Base-by-base conservation (phyloP, 768 basidiomycete genomes). In the button mushroom (Agaricus bisporus) region DNA sequence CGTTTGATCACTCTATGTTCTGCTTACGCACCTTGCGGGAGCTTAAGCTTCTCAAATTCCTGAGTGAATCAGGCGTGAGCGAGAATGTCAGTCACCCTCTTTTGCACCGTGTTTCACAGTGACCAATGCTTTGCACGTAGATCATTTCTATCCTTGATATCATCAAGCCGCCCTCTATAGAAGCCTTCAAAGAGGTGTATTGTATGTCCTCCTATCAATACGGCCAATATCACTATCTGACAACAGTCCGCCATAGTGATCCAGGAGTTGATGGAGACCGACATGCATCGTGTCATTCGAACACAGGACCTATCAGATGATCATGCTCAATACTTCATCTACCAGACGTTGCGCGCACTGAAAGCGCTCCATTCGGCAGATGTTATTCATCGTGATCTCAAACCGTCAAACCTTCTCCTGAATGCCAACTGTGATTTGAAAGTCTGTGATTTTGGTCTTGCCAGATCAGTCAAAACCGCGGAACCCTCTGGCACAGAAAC, bases 351-450 rank as follows among this genome's bases (percentile, higher is more conserved):
- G 1, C 82, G 95, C 41, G 95, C 93, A 0, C 72, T 99, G 58
- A 99, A 99, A 67, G 94, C 94, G 0, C 79, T 98, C 2, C 95
- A 98, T 65, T 90, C 91, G 0, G 94, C 94, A 18, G 90, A 98
- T 63, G 93, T 98, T 49, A 82, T 99, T 28, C 91, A 94, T 61
- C 85, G 95, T 49, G 95, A 99, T 67, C 79, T 99, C 45, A 99
- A 98, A 64, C 95, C 95, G 0, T 94, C 91, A 0, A 99, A 98
- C 65, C 76, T 99, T 20, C 79, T 99, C 1, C 73, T 99, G 55
- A 99, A 99, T 62, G 91, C 93, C 45, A 98, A 95, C 63, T 98
- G 94, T 64, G 94, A 98, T 70, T 81, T 98, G 51, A 95, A 95
- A 74, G 92, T 91, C 38, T 83, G 89, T 70, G 95, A 98, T 66